Evolutionary conservation across 345 rosid species (phyloP), one percentile per base, ranked within the genome.

Genomic region (Rhodomyrtus tomentosa): DNA sequence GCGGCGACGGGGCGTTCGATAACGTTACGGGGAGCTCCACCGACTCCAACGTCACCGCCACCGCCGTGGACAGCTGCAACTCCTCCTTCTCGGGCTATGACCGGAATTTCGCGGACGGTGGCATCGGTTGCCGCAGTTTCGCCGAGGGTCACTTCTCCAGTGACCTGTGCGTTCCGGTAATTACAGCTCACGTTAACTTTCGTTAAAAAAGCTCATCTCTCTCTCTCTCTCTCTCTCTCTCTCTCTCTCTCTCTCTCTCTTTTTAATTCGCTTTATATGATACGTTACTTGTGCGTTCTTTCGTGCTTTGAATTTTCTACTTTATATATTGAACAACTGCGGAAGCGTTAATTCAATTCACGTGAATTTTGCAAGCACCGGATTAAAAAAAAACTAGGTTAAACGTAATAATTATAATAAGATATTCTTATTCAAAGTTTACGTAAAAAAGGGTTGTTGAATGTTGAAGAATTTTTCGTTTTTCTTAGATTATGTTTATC

Each of bases 131-230:
- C 50, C 88, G 89, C 36, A 87, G 83, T 74, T 84, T 88, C 51
- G 22, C 89, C 51, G 93, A 90, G 55, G 85, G 84, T 80, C 90
- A 91, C 36, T 91, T 93, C 90, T 90, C 95, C 79, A 89, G 91
- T 86, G 99, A 97, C 84, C 96, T 97, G 73, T 92, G 92, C 82
- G 95, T 95, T 10, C 99, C 99, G 95, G 99, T 97, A 95, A 22
- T 59, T 42, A 51, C 13, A 24, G 22, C 45, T 24, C 79, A 49
- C 49, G 49, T 49, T 27, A 20, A 55, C 45, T 49, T n/a, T 25
- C 25, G 27, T 13, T 7, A 40, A 13, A 48, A 29, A 48, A 52
- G 7, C 4, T 42, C 20, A 50, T 18, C 40, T 14, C 25, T 79
- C 1, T 59, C 5, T 48, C 50, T 13, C 24, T 62, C 5, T 5